Conservation (phyloP, 352 stramenopile species). For the Pythium aristosporum region DNA sequence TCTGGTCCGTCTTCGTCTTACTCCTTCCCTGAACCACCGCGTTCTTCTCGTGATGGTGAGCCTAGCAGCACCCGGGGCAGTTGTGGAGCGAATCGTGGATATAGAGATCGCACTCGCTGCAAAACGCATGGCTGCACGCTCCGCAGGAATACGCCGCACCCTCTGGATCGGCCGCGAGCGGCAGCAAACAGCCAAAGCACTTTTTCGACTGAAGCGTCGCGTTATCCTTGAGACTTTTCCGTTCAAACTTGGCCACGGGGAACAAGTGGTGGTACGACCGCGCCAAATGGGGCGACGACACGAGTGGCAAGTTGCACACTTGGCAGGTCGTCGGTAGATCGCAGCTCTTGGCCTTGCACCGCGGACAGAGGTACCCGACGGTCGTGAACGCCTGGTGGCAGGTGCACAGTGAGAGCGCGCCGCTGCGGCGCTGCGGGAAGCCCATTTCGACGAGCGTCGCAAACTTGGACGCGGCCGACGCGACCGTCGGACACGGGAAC, state of each 20-base stretch:
- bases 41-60: background rate
- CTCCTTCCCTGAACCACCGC: too few relatives aligned
- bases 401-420: slow-evolving; percentile 78
- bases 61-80: slow-evolving; percentile 92
- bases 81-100: slow-evolving; percentile 99
- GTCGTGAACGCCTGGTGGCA: slow-evolving; percentile 88
- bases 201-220: slow-evolving; percentile 26
- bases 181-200: slow-evolving; percentile 81
- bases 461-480: slow-evolving; percentile 62
- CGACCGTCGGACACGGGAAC: slow-evolving; percentile 90
- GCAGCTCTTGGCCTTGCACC: slow-evolving; percentile 93
- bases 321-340: slow-evolving; percentile 95
- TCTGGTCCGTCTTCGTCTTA: too few relatives aligned
- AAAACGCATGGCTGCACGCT: slow-evolving; percentile 92
- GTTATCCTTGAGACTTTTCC: slow-evolving; percentile 42
- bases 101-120: slow-evolving; percentile 96
- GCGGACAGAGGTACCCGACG: slow-evolving; percentile 92
- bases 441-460: slow-evolving; percentile 85
- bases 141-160: slow-evolving; percentile 81
- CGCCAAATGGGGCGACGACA: slow-evolving; percentile 95
- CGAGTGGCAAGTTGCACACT: slow-evolving; percentile 96
- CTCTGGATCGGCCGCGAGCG: slow-evolving; percentile 46
- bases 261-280: slow-evolving; percentile 99
- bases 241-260: slow-evolving; percentile 93
- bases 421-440: slow-evolving; percentile 73